Evolutionary conservation across 2,329 filamentous ascomycete genomes (phyloP), one percentile per base, ranked within the genome.

Genomic region (Amesomyces nigricolor): DNA sequence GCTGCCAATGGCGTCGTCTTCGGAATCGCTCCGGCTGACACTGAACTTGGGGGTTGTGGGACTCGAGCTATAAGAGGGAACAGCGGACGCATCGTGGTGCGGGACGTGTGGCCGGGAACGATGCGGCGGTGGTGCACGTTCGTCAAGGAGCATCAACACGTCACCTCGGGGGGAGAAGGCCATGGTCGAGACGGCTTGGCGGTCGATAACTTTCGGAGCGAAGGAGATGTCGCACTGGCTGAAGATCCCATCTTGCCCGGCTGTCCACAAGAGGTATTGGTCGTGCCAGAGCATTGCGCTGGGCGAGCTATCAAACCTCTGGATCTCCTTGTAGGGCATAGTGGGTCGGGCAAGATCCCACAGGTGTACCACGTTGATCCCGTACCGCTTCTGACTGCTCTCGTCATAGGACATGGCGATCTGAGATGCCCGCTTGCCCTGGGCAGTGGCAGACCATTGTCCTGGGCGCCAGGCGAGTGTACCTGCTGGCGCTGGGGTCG

Each of bases 291-390:
- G 68, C 14, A 87, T 66, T 1, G 77, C 77, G 8, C 75, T 77
- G 1, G 83, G 83, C 2, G 82, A 78, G 29, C 66, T 73, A 19
- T 81, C 77, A 60, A 85, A 86, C 39, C 78, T 71, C 56, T 84
- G 79, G 46, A 87, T 77, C 62, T 85, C 80, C 60, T 85, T 85
- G 64, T 84, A 86, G 0, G 84, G 83, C 73, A 87, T 78, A 1
- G 82, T 80, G 1, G 84, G 82, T 32, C 85, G 75, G 6, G 82
- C 83, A n/a, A 88, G 70, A 64, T 88, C 85, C 83, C 83, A 88
- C 17, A 87, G 74, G 54, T 87, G 83, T 13, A 86, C 81, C 0
- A 77, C 73, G 29, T 76, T 79, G 43, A 80, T 79, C 42, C 81
- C 82, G 51, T 78, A 78, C 8, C 77, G 74, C 54, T 76, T 78